A percentile compares a stretch with the other conserved stretches of the same genome.
These are phyloP conservation scores for Diospyros kaki DNA, from an alignment of 148 eudicot genomes.

Conservation along the genomic window DNA sequence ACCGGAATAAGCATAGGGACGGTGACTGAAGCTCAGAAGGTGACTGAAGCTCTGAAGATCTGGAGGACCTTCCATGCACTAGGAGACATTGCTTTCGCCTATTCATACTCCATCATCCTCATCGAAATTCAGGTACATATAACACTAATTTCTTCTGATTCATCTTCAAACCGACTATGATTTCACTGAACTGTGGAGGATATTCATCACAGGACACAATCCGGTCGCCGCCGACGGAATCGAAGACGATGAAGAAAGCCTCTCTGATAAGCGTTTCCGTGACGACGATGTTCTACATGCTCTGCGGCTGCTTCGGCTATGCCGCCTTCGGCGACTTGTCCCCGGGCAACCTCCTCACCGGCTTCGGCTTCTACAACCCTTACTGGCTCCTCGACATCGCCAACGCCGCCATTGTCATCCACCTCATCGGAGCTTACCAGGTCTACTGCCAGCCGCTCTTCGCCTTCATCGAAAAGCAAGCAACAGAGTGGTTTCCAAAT, in stretches of 20 bases:
- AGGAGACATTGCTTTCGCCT: constrained; percentile 54
- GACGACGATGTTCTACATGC: constrained; percentile 42
- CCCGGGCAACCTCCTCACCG: constrained; percentile 54
- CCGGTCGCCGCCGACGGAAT: constrained; percentile 44
- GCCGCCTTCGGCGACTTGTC: constrained; percentile 52
- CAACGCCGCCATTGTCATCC: constrained; percentile 44
- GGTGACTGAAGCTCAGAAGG: constrained; percentile 25
- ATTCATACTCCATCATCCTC: constrained; percentile 42
- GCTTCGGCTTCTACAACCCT: constrained; percentile 54
- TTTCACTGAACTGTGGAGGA: too few relatives aligned
- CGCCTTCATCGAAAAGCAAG: too few relatives aligned
- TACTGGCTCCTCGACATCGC: constrained; percentile 55
- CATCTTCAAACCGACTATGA: too few relatives aligned
- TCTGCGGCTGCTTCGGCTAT: constrained; percentile 56
- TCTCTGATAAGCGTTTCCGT: constrained; percentile 29
- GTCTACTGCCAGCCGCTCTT: constrained; percentile 4
- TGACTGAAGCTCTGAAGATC: constrained; percentile 31
- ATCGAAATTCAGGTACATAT: constrained; percentile 41
- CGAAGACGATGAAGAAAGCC: constrained; percentile 53
- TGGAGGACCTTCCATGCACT: constrained; percentile 52
- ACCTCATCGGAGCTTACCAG: constrained; percentile 52
- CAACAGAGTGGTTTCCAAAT: too few relatives aligned
- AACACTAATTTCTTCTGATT: neutral
- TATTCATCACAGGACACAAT: constrained; percentile 32
- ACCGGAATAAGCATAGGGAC: constrained; percentile 44